Evolutionary conservation across 2,329 filamentous ascomycete genomes (phyloP).

Genomic region (Leptodontidium sp.): DNA sequence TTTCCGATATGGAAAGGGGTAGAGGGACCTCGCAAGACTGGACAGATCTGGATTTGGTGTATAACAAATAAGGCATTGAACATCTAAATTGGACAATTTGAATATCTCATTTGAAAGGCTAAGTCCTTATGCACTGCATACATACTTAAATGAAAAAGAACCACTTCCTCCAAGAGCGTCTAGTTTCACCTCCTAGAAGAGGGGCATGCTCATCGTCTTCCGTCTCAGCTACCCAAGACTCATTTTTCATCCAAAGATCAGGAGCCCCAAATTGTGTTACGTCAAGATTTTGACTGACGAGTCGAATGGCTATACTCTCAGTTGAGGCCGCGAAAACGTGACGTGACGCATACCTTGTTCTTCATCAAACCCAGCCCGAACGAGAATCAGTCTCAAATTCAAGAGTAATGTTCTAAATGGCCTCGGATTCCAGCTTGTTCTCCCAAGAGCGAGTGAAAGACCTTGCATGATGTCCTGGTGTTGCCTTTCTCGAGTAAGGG

Average conservation of each 20-base stretch:
- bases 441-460: neutral
- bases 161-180: neutral
- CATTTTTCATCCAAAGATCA: constrained; percentile 3
- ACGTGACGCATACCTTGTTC: constrained; percentile 12
- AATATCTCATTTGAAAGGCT: neutral
- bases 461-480: neutral
- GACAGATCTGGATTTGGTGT: neutral
- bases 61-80: neutral
- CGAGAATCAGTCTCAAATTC: neutral
- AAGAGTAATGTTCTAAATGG: constrained; percentile 1
- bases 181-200: neutral
- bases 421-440: neutral
- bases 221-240: constrained; percentile 3
- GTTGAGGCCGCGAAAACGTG: neutral
- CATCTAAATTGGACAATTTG: neutral
- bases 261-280: neutral
- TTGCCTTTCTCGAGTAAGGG: neutral
- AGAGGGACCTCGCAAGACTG: neutral
- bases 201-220: neutral
- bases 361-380: constrained; percentile 13
- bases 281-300: constrained; percentile 12
- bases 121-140: neutral
- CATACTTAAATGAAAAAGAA: constrained; percentile 2
- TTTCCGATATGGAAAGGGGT: neutral
- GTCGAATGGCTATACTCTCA: constrained; percentile 1